Conservation (phyloP, 1,284 basidiomycete species). For the Ustilago sp. region DNA sequence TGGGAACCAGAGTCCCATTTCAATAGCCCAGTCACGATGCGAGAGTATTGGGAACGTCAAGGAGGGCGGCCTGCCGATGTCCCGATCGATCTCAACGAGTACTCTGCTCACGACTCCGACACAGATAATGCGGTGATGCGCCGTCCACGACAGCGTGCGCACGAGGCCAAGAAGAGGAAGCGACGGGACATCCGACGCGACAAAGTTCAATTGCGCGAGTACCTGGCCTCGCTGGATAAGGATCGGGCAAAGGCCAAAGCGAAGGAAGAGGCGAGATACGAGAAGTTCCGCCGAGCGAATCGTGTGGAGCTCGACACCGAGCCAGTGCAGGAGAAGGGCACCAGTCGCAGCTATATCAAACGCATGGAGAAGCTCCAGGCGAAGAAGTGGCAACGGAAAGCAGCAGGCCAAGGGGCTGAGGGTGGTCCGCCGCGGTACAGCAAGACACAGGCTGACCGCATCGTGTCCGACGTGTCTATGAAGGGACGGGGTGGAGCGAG, state of each 20-base stretch:
- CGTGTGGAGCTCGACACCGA: conserved; percentile 19
- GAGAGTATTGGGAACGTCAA: conserved; percentile 42
- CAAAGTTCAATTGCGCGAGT: conserved; percentile 24
- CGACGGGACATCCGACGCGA: conserved; percentile 36
- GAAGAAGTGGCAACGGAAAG: conserved; percentile 22
- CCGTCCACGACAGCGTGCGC: conserved; percentile 35
- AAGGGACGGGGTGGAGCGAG: conserved; percentile 19
- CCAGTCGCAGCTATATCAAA: conserved; percentile 24
- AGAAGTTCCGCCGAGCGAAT: conserved; percentile 14
- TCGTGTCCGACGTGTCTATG: conserved; percentile 37
- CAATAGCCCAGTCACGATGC: conserved; percentile 20
- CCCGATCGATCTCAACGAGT: conserved; percentile 5
- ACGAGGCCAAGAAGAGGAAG: conserved; percentile 38
- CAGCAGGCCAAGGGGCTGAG: conserved; percentile 3
- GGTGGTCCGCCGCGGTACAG: conserved; percentile 21
- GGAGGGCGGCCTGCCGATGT: conserved; percentile 35
- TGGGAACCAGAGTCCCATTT: conserved; percentile 45
- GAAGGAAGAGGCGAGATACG: conserved; percentile 19
- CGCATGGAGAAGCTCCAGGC: conserved; percentile 21
- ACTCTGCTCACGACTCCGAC: conserved; percentile 33
- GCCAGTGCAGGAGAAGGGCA: conserved; percentile 29
- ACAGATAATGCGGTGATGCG: conserved; percentile 35
- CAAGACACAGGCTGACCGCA: conserved; percentile 16
- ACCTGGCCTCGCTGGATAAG: conserved; percentile 24
- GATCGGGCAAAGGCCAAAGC: conserved; percentile 9